Conservation (phyloP, 768 basidiomycete species). For the Lentinula raphanica region DNA sequence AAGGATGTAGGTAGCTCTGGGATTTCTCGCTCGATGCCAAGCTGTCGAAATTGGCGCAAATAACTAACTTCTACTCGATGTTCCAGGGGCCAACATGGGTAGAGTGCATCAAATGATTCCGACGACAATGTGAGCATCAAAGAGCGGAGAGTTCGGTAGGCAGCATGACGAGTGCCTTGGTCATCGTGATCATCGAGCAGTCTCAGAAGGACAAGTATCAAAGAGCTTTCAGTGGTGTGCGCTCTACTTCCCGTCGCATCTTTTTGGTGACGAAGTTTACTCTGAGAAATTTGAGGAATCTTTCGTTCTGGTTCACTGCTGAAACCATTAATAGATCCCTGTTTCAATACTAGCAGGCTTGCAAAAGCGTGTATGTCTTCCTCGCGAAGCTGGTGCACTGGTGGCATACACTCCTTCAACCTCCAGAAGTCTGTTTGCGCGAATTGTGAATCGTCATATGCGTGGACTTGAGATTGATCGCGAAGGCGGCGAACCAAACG, state of each 20-base stretch:
- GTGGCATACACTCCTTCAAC: slow-evolving; percentile 72
- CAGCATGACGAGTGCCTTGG: slow-evolving; percentile 44
- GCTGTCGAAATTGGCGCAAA: slow-evolving; percentile 40
- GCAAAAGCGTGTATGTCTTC: slow-evolving; percentile 74
- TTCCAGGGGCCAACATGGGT: slow-evolving; percentile 31
- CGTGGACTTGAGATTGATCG: slow-evolving; percentile 35
- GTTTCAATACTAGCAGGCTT: slow-evolving; percentile 50
- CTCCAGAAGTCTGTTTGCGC: slow-evolving; percentile 73
- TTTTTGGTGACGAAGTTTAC: slow-evolving; percentile 6
- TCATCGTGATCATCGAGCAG: slow-evolving; percentile 50
- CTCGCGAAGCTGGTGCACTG: slow-evolving; percentile 44
- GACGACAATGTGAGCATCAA: slow-evolving; percentile 39
- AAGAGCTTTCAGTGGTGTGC: slow-evolving; percentile 39
- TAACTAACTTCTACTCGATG: slow-evolving; percentile 42
- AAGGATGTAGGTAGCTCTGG: slow-evolving; percentile 36
- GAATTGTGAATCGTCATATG: slow-evolving; percentile 42
- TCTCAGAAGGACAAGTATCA: slow-evolving; percentile 47
- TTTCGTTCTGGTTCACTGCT: slow-evolving; percentile 38
- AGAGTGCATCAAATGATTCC: slow-evolving; percentile 17
- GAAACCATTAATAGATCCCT: slow-evolving; percentile 60
- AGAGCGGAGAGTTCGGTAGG: slow-evolving; percentile 62
- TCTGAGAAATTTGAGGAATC: neutral
- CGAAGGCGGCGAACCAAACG: slow-evolving; percentile 63
- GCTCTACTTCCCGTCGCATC: slow-evolving; percentile 17
- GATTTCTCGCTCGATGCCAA: slow-evolving; percentile 23